Base-by-base conservation (phyloP, 345 rosid genomes). In the Reutealis trisperma region DNA sequence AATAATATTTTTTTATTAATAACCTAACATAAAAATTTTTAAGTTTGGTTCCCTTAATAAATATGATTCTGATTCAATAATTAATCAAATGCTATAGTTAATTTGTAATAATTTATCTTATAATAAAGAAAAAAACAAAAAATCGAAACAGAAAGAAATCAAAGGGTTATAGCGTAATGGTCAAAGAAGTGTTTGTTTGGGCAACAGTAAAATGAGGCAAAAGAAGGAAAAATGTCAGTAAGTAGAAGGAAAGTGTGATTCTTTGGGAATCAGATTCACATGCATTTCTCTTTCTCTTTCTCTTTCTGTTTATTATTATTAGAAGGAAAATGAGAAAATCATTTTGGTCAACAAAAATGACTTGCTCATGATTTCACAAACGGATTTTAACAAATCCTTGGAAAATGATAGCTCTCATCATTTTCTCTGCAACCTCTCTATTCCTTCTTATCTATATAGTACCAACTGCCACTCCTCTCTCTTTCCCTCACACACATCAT, bases 311-410 rank as follows among this genome's bases (percentile, higher is more conserved):
- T 7, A 45, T 8, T 10, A 47, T 1, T 9, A 47, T 12, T 47
- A 37, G 52, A 51, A 16, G 71, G 58, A 70, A 70, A 80, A 75
- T n/a, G 67, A 51, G 22, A 61, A 79, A 49, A 61, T 60, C 73
- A 63, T 32, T 54, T 30, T 44, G 75, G 75, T 63, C 83, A 75
- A 75, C 61, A 54, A 15, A 18, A 54, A 54, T 13, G 19, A 52
- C 4, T 13, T 15, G 59, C 8, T 19, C 4, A 71, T 71, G 32
- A 41, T 52, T 65, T 66, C 61, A 32, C 41, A 52, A 71, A 54
- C 63, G 45, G 74, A 71, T 37, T 54, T 30, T 71, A 71, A 71
- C 63, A 55, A 34, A 71, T 34, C 63, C 63, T 21, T 37, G 42
- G 42, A 70, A 30, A 34, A 37, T 42, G 63, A 41, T 27, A 52